A percentile compares a stretch with the other conserved stretches of the same genome.
phyloP scores from a whole-genome alignment of 148 eudicot genomes.

The Chenopodium berlandieri region DNA sequence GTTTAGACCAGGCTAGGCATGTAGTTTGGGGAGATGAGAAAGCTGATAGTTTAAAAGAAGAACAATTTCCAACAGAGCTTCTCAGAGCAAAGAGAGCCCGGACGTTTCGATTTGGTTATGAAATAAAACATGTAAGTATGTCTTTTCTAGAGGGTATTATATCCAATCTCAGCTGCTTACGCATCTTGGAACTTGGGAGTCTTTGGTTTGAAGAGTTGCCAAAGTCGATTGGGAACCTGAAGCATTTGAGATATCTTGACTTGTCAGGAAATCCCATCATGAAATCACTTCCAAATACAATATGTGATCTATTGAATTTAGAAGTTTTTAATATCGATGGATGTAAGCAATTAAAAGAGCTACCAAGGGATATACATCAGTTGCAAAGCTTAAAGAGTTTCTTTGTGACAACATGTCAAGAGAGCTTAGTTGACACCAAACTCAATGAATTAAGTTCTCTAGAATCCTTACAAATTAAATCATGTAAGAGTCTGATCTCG shows the following conservation, averaged over 20 bases:
- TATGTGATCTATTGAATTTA: conserved; percentile 44
- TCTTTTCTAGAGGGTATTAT: no score
- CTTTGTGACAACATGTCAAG: conserved; percentile 31
- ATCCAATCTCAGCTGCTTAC: no score
- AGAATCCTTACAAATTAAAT: conserved; percentile 19
- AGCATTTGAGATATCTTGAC: conserved; percentile 34
- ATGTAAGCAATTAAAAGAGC: no score
- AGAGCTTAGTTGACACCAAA: conserved; percentile 14
- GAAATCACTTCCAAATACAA: conserved; percentile 41
- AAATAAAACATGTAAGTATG: no score
- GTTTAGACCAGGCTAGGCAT: conserved; percentile 30
- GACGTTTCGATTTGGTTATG: no score
- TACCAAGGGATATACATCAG: conserved; percentile 11
- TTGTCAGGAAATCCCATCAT: conserved; percentile 31
- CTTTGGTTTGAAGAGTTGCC: conserved; percentile 45
- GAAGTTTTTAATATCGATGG: conserved; percentile 30
- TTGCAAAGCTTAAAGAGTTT: conserved; percentile 35
- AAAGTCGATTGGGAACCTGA: conserved; percentile 34
- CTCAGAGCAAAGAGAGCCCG: no score
- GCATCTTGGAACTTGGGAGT: conserved; percentile 26
- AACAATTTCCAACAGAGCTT: conserved; percentile 15
- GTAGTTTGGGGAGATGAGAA: conserved; percentile 24
- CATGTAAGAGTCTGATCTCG: conserved; percentile 23
- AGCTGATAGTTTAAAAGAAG: neutral
- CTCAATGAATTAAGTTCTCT: conserved; percentile 28